A percentile compares a stretch with the other conserved stretches of the same genome.
Evolutionary conservation across 257 asterid species (phyloP).

Genomic region (Solanum lycopersicoides): DNA sequence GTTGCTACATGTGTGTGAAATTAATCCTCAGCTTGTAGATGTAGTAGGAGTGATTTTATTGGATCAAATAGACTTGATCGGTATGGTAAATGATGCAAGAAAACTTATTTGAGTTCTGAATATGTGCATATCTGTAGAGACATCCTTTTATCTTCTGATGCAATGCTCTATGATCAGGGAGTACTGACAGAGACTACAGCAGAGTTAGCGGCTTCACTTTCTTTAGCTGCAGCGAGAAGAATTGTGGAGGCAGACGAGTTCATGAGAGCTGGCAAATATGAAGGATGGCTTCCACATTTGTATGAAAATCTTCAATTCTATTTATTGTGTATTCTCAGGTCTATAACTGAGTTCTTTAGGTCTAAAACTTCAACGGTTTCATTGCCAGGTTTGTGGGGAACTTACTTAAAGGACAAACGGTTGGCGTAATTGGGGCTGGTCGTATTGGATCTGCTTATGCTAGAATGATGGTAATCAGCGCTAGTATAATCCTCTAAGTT

Average conservation of each 20-base stretch:
- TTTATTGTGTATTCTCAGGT: neutral
- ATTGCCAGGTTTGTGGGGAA: slow-evolving; percentile 75
- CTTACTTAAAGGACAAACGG: slow-evolving; percentile 94
- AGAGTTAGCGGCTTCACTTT: slow-evolving; percentile 91
- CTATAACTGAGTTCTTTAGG: neutral
- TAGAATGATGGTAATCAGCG: slow-evolving; percentile 77
- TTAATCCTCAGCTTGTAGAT: neutral
- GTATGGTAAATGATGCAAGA: neutral
- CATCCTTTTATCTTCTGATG: neutral
- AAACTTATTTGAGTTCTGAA: neutral
- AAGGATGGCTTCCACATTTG: slow-evolving; percentile 99
- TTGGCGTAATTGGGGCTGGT: slow-evolving; percentile 98
- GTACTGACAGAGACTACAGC: slow-evolving; percentile 97
- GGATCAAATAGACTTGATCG: neutral
- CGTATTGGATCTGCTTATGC: slow-evolving; percentile 98
- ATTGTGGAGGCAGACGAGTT: slow-evolving; percentile 95
- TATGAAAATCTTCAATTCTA: slow-evolving; percentile 12
- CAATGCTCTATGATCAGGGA: slow-evolving; percentile 34
- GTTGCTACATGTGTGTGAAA: neutral
- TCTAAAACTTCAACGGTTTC: neutral
- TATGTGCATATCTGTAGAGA: neutral
- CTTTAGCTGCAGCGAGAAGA: slow-evolving; percentile 84
- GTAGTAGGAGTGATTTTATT: neutral
- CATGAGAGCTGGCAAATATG: slow-evolving; percentile 91
- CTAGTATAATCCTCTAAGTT: neutral